Evolutionary conservation across 202 grass and related monocot species (phyloP).

Genomic region (Dendrocalamus latiflorus): DNA sequence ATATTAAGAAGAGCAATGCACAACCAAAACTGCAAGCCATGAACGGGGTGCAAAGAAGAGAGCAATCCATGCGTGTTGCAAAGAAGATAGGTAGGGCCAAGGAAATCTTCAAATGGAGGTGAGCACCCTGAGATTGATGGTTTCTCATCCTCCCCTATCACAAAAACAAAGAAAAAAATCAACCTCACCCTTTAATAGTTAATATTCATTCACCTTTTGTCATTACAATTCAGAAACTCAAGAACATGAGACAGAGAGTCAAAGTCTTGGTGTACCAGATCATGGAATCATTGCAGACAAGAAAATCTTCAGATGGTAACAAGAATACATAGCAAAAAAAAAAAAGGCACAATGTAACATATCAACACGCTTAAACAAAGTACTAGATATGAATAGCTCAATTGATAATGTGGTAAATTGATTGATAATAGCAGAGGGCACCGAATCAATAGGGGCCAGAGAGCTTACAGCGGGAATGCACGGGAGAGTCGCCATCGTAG

Average conservation of each 20-base stretch:
- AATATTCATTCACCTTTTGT: background rate
- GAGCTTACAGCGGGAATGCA: slow-evolving; percentile 43
- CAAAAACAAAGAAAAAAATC: background rate
- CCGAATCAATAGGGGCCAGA: background rate
- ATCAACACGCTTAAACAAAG: background rate
- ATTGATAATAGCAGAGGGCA: background rate
- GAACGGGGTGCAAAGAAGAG: too few species aligned
- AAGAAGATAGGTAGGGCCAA: slow-evolving; percentile 18
- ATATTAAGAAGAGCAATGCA: too few species aligned
- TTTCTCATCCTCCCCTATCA: slow-evolving; percentile 56
- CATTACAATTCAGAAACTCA: background rate
- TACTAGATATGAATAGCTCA: background rate
- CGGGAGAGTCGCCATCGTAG: slow-evolving; percentile 42
- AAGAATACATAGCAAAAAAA: background rate
- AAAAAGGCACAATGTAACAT: background rate
- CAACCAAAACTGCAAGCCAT: too few species aligned
- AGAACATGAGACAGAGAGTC: background rate
- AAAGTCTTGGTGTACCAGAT: background rate
- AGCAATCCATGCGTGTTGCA: too few species aligned
- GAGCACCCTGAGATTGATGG: slow-evolving; percentile 58
- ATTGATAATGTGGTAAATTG: background rate
- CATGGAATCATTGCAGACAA: slow-evolving; percentile 5
- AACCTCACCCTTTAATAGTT: background rate
- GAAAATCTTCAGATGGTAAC: slow-evolving; percentile 12
- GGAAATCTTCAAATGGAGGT: slow-evolving; percentile 6